Base-by-base conservation (phyloP, 2,329 filamentous ascomycete species). In the Cercospora beticola region DNA sequence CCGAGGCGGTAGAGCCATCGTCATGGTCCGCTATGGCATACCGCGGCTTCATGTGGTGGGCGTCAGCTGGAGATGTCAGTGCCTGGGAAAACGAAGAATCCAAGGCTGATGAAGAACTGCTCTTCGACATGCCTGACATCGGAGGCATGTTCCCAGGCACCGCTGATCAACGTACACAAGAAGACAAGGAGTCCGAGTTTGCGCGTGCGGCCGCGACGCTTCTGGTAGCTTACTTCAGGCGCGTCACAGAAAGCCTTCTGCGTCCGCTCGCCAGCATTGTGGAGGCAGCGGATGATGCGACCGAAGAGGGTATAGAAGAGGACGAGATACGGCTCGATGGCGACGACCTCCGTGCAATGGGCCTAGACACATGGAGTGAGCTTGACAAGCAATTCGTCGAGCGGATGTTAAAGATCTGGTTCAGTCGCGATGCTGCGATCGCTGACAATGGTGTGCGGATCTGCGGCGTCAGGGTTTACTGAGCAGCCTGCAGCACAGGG, bases 41-140 rank as follows among this genome's bases (percentile, higher is more conserved):
- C 80, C 88, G 87, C 65, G 89, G 90, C 26, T 94, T 94, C 82
- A 92, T 94, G 86, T 95, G 92, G 92, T 95, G 92, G 92, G 92
- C 92, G 2, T 92, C 90, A 16, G 91, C 92, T 0, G 92, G 92
- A 67, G 92, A 95, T 79, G 87, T 90, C 69, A 84, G 86, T 30
- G 82, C 83, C 12, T 84, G 83, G 61, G 80, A 85, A 9, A 82
- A 83, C 1, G 83, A 87, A 66, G 86, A 88, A 74, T 82, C 83
- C 68, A 83, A 86, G 65, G 82, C 84, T 30, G 83, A 85, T 67
- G 78, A 79, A 18, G 78, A 80, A 64, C 73, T 84, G 2, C 75
- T 84, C 12, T 79, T 80, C 40, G 80, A 84, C 67, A 71, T 83
- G 28, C 78, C 80, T 5, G 79, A 77, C 49, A 56, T 77, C 7